A percentile compares a stretch with the other conserved stretches of the same genome.
Evolutionary conservation across 371 early-diverging fungal genomes (phyloP).

Genomic region (Lichtheimia ornata): DNA sequence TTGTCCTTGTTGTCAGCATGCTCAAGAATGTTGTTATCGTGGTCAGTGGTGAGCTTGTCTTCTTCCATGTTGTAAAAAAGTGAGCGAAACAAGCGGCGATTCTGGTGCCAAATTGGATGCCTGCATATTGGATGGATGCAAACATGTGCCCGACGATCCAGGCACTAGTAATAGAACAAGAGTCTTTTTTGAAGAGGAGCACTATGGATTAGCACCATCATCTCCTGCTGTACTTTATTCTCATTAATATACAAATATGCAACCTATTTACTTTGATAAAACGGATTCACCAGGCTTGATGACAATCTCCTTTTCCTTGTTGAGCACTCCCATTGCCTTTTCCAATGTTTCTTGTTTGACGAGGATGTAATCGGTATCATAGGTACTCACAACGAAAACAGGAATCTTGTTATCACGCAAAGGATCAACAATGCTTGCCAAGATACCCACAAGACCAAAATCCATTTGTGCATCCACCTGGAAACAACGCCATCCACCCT

Average conservation of each 20-base stretch:
- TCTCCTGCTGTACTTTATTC: not conserved
- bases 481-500: conserved; percentile 61
- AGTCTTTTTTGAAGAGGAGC: not conserved
- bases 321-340: conserved; percentile 46
- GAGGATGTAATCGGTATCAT: conserved; percentile 79
- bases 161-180: not conserved
- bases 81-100: not conserved
- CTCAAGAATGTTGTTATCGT: not conserved
- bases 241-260: not conserved
- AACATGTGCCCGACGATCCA: no score
- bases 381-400: conserved; percentile 76
- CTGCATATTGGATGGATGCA: not conserved
- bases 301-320: conserved; percentile 11
- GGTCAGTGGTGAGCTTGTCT: not conserved
- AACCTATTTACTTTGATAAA: not conserved
- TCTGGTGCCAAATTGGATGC: not conserved
- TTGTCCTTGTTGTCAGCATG: not conserved
- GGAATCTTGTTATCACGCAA: conserved; percentile 63
- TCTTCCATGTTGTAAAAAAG: not conserved
- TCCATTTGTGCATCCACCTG: conserved; percentile 72
- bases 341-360: conserved; percentile 62
- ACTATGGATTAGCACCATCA: not conserved
- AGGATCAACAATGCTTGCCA: conserved; percentile 59
- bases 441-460: conserved; percentile 75
- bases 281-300: conserved; percentile 19